Evolutionary conservation across 2,329 filamentous ascomycete species (phyloP).

Genomic region (Sarocladium strictum): DNA sequence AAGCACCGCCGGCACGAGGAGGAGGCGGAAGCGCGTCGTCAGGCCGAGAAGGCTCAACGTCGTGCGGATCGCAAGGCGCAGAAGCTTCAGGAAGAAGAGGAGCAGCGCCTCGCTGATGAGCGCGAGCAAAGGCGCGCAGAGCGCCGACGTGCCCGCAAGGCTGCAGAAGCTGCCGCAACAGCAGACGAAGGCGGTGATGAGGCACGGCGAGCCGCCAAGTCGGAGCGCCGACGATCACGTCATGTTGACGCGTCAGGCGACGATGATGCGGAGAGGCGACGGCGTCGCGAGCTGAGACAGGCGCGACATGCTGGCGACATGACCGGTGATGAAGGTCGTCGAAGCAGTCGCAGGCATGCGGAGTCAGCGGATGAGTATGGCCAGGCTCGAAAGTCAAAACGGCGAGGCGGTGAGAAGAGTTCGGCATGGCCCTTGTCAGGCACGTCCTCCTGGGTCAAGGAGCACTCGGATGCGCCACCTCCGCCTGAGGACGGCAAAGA

Average conservation of each 20-base stretch:
- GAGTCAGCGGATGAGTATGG: conserved; percentile 40
- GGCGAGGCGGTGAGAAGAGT: conserved; percentile 26
- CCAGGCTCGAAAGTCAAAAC: conserved; percentile 33
- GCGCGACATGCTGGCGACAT: conserved; percentile 26
- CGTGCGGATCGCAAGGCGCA: conserved; percentile 47
- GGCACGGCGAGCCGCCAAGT: conserved; percentile 37
- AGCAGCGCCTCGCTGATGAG: conserved; percentile 43
- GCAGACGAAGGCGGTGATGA: conserved; percentile 37
- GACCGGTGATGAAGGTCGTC: conserved; percentile 1
- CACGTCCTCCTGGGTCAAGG: conserved; percentile 61
- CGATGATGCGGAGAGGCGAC: conserved; percentile 49
- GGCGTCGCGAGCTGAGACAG: conserved; percentile 44
- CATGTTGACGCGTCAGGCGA: conserved; percentile 29
- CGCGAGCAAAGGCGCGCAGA: conserved; percentile 43
- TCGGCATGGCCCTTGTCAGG: conserved; percentile 56
- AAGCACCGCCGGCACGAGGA: conserved; percentile 50
- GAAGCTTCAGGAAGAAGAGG: conserved; percentile 41
- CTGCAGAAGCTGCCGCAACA: conserved; percentile 37
- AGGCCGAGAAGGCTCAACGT: conserved; percentile 48
- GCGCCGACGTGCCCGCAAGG: conserved; percentile 42
- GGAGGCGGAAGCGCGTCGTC: conserved; percentile 29
- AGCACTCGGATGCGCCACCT: conserved; percentile 55
- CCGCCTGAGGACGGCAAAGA: conserved; percentile 40
- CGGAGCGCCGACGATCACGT: conserved; percentile 44
- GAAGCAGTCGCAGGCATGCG: conserved; percentile 18